Evolutionary conservation across 2,329 filamentous ascomycete genomes (phyloP), one percentile per base, ranked within the genome.

Genomic region (Podosphaera xanthii): DNA sequence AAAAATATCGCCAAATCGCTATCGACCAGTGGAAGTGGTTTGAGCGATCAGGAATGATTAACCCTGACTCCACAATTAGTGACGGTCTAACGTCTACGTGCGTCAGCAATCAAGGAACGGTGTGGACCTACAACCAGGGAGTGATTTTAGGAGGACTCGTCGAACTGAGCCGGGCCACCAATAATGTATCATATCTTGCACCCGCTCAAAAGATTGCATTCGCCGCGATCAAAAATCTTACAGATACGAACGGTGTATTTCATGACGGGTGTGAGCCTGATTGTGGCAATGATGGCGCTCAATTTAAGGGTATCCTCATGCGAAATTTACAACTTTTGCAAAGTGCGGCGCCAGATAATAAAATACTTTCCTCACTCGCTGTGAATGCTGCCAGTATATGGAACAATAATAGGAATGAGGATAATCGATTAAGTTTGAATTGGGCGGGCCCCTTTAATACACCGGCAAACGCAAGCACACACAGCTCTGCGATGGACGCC

Each of bases 291-390:
- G 77, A 82, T 61, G 78, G 74, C 0, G 73, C 77, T 34, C 81
- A 86, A 64, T 88, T 88, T 75, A 88, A 88, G 70, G 84, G 84
- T 2, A 73, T 87, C 36, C 86, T 87, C 64, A 74, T 81, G 56
- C 76, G 82, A 33, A 86, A 86, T 66, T 70, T 87, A 14, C 73
- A 75, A 52, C 74, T 76, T 55, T 70, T 87, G 31, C 66, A 68
- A 12, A 59, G 56, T 1, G 76, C 70, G 2, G 75, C 75, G 1
- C 77, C 78, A 0, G 70, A 77, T 35, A 67, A 72, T 2, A 67
- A 67, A 3, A 82, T 80, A 65, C 70, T 70, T 6, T 67, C 71
- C 1, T 81, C 82, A 56, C 78, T 88, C 57, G 68, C 74, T 30
- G 71, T 70, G n/a, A 87, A 86, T 61, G 83, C 83, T 8, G 72